Base-by-base conservation (phyloP, 441 rosid species). In the Populus tomentosa region DNA sequence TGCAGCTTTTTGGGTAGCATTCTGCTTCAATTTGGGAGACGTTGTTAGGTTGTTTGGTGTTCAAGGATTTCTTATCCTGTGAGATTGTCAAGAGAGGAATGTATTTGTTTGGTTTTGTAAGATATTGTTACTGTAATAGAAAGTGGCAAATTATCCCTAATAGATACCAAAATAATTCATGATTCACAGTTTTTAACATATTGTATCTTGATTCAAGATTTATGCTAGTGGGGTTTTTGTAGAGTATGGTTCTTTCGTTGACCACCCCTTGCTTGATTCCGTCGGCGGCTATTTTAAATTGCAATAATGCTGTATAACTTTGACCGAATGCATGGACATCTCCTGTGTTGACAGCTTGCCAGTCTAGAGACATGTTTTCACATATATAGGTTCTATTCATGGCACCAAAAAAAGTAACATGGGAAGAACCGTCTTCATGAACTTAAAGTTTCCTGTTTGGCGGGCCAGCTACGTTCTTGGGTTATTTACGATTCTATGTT, bases 101-200 rank as follows among this genome's bases (percentile, higher is more conserved):
- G 42, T 38, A 38, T 38, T 38, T 38, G 42, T 38, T 38, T 38
- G 42, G 42, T 38, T 38, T 38, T 38, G 42, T 38, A 38, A 38
- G 42, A 38, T 38, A 73, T 80, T 21, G 70, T 73, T 67, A 53
- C 62, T 67, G 77, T 77, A 75, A 61, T 69, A 78, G 80, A 80
- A 50, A 80, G 67, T 73, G 77, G 42, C 72, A 62, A 69, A 73
- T 80, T 77, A 69, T 67, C 64, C 16, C 18, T 80, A 36, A 9
- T 84, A 84, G 81, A 80, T 76, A 65, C 23, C 82, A 72, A n/a
- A 76, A 80, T 79, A 81, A 82, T 74, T 65, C 63, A 40, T 77
- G 46, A 64, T 71, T 71, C 46, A 69, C 72, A 16, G 67, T 69
- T 71, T 10, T 8, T 30, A 20, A 8, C 20, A 59, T 7, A 4